Evolutionary conservation across 805 yeast species (phyloP).

Genomic region (Saccharomycopsis amapae): DNA sequence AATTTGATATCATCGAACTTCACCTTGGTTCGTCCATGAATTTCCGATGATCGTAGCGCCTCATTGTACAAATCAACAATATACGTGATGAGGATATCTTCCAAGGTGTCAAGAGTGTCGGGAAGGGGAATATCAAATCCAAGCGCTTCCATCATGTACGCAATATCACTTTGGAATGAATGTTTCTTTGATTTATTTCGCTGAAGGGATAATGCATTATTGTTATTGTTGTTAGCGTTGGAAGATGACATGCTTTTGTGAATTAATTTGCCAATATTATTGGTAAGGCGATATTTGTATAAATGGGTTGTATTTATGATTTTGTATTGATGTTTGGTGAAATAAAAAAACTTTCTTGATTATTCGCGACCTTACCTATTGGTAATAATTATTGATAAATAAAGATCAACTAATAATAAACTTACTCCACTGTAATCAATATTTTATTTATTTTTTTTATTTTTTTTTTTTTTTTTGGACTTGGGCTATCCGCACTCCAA

Average conservation of each 20-base stretch:
- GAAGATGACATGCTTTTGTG: not conserved
- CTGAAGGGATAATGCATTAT: too few species aligned
- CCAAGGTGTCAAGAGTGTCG: constrained; percentile 18
- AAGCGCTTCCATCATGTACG: constrained; percentile 18
- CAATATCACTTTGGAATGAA: constrained; percentile 17
- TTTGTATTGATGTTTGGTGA: too few species aligned
- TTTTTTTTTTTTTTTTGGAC: too few species aligned
- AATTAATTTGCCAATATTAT: not conserved
- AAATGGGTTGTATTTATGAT: too few species aligned
- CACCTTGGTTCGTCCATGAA: constrained; percentile 19
- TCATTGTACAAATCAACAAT: constrained; percentile 19
- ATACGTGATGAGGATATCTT: constrained; percentile 17
- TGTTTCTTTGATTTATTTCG: constrained; percentile 13
- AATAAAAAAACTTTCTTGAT: too few species aligned
- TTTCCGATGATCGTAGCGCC: constrained; percentile 11
- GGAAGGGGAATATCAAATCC: constrained; percentile 20
- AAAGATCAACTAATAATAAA: too few species aligned
- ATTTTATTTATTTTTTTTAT: too few species aligned
- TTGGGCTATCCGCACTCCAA: too few species aligned
- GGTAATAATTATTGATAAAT: too few species aligned
- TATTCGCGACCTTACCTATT: too few species aligned
- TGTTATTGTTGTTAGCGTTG: not conserved
- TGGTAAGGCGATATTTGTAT: not conserved
- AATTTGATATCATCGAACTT: constrained; percentile 19
- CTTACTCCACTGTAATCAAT: too few species aligned